Conservation (phyloP, 805 yeast species). For the Wickerhamiella kurtzmanii region DNA sequence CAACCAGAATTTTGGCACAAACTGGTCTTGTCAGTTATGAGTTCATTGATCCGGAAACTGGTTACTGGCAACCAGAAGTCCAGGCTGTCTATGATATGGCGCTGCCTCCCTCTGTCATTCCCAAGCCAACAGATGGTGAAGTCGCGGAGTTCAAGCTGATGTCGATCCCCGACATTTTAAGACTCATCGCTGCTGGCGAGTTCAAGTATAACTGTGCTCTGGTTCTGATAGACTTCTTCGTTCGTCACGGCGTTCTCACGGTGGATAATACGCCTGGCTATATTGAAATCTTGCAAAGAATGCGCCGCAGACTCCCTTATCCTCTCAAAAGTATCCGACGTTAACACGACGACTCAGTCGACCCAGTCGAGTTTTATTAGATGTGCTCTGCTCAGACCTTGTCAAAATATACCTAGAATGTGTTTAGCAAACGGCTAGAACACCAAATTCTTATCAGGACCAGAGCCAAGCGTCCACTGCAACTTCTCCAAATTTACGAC, state of each 20-base stretch:
- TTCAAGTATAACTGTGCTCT: constrained; percentile 84
- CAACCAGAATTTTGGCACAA: constrained; percentile 32
- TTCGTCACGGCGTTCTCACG: constrained; percentile 68
- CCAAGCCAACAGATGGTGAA: constrained; percentile 62
- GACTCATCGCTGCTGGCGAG: constrained; percentile 38
- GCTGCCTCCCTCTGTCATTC: constrained; percentile 27
- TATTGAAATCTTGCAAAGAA: constrained; percentile 40
- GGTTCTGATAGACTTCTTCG: constrained; percentile 70
- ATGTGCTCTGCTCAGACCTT: no score
- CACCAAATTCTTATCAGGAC: background rate
- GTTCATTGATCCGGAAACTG: constrained; percentile 32
- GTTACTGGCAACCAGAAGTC: constrained; percentile 77
- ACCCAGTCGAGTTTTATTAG: background rate
- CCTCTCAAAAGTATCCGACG: constrained; percentile 30
- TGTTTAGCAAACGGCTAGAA: background rate
- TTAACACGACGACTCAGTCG: background rate
- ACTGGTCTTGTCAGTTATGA: constrained; percentile 60
- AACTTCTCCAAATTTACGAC: background rate
- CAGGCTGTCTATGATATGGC: constrained; percentile 61
- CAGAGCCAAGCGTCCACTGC: background rate
- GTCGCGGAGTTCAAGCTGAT: constrained; percentile 58
- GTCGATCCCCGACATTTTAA: constrained; percentile 42
- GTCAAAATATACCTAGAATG: no score
- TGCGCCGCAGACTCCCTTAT: constrained; percentile 62
- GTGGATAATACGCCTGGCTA: constrained; percentile 55